Percentiles rank a stretch among this genome's conserved stretches.
These are phyloP conservation scores for Phytophthora ohioensis DNA, from an alignment of 352 stramenopile genomes.

Conservation along the genomic window DNA sequence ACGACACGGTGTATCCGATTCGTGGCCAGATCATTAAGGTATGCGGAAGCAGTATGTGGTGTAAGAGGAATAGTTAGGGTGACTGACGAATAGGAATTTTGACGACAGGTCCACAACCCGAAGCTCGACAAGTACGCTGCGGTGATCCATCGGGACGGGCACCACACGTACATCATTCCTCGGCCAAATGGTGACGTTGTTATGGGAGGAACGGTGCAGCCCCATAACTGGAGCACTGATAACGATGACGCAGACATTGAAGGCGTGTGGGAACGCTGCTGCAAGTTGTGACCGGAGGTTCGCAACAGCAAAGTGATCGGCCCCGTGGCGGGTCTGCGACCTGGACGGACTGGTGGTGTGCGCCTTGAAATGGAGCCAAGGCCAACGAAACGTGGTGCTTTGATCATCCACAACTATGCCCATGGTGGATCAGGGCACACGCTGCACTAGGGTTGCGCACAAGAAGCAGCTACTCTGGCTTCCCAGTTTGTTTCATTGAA, in stretches of 20 bases:
- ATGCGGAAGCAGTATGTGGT: neutral
- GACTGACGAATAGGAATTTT: neutral
- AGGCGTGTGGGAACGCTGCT: conserved; percentile 64
- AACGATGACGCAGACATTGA: conserved; percentile 54
- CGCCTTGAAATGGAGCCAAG: conserved; percentile 53
- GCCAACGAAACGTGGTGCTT: conserved; percentile 40
- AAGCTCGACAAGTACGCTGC: conserved; percentile 55
- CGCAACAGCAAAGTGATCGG: conserved; percentile 55
- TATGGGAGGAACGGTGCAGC: conserved; percentile 67
- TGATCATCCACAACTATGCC: conserved; percentile 80
- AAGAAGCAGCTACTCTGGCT: conserved; percentile 44
- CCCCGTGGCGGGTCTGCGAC: conserved; percentile 58
- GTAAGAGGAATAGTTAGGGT: neutral
- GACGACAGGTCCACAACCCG: conserved; percentile 45
- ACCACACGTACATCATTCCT: conserved; percentile 77
- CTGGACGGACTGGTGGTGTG: conserved; percentile 49
- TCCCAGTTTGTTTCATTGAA: conserved; percentile 19
- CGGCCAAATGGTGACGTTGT: conserved; percentile 67
- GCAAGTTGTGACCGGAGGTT: conserved; percentile 50
- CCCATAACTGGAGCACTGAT: conserved; percentile 58
- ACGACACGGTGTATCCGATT: conserved; percentile 62
- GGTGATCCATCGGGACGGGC: conserved; percentile 37
- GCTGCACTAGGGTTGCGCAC: conserved; percentile 72
- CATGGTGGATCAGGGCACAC: conserved; percentile 74
- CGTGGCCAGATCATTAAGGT: conserved; percentile 76